Evolutionary conservation across 495 filamentous ascomycete species (phyloP).

Genomic region (Lentithecium fluviatile): DNA sequence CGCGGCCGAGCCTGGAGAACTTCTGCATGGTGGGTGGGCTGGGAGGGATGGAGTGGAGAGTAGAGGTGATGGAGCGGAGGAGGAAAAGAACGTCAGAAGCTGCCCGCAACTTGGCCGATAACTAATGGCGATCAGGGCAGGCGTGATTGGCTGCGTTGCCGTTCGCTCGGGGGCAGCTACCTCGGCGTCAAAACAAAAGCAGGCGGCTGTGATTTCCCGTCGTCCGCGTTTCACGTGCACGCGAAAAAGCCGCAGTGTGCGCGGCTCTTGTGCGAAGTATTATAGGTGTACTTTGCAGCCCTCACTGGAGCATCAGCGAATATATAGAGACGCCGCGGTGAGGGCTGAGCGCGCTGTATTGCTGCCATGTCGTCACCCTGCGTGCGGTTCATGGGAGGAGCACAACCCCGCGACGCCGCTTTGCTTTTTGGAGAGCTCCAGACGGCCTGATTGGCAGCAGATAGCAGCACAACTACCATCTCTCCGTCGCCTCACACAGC

Average conservation of each 20-base stretch:
- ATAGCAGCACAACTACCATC: background rate
- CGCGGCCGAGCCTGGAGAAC: constrained; percentile 41
- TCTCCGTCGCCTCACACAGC: background rate
- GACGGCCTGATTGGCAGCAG: constrained; percentile 14
- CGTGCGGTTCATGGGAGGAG: background rate
- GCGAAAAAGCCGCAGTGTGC: constrained; percentile 25
- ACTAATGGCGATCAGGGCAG: constrained; percentile 17
- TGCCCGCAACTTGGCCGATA: constrained; percentile 24
- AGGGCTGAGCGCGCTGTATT: background rate
- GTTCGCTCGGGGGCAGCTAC: constrained; percentile 19
- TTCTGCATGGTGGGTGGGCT: constrained; percentile 33
- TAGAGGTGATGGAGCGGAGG: constrained; percentile 6
- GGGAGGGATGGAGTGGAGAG: constrained; percentile 16
- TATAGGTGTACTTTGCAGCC: no score
- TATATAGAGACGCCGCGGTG: background rate
- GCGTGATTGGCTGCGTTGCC: constrained; percentile 20
- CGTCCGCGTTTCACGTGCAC: constrained; percentile 30
- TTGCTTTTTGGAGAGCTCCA: constrained; percentile 12
- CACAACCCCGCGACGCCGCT: constrained; percentile 1
- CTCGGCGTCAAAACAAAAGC: constrained; percentile 34
- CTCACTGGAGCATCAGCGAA: no score
- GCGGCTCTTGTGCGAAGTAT: no score
- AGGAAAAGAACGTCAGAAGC: constrained; percentile 30
- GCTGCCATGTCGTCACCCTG: constrained; percentile 18
- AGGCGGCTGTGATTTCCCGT: constrained; percentile 34